phyloP scores from a whole-genome alignment of 2,329 filamentous ascomycete species.

The Botryotinia narcissicola region DNA sequence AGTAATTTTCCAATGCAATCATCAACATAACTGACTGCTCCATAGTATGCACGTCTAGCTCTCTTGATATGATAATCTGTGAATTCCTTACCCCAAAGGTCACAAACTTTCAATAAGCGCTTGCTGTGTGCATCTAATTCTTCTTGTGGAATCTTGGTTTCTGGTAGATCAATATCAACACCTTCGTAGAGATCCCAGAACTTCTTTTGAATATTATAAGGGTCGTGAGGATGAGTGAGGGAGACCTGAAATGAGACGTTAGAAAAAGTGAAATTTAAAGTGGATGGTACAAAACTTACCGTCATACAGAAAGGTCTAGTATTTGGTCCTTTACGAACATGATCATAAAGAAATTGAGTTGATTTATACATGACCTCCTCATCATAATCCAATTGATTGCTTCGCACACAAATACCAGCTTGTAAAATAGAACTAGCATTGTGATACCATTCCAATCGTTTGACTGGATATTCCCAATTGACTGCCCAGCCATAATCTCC shows the following conservation, averaged over 20 bases:
- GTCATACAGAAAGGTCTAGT: slow-evolving; percentile 83
- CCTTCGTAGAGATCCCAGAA: slow-evolving; percentile 92
- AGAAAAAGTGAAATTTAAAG: neutral
- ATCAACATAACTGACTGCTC: slow-evolving; percentile 89
- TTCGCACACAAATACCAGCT: slow-evolving; percentile 82
- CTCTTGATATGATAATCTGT: slow-evolving; percentile 82
- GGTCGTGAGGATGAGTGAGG: slow-evolving; percentile 91
- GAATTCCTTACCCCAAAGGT: slow-evolving; percentile 81
- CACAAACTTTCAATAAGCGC: slow-evolving; percentile 81
- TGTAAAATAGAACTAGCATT: slow-evolving; percentile 92
- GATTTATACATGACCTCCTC: slow-evolving; percentile 86
- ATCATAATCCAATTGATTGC: slow-evolving; percentile 94
- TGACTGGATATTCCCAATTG: slow-evolving; percentile 89
- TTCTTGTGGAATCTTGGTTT: slow-evolving; percentile 73
- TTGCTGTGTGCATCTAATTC: slow-evolving; percentile 84
- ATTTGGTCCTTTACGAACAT: slow-evolving; percentile 74
- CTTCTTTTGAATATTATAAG: slow-evolving; percentile 89
- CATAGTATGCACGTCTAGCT: slow-evolving; percentile 86
- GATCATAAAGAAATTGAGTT: slow-evolving; percentile 85
- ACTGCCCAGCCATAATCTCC: slow-evolving; percentile 93
- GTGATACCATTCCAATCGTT: slow-evolving; percentile 90
- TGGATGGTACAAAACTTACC: slow-evolving; percentile 29
- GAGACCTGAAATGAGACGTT: slow-evolving; percentile 50
- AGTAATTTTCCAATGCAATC: slow-evolving; percentile 85
- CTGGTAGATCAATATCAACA: slow-evolving; percentile 81